Base-by-base conservation (phyloP, 768 basidiomycete genomes). In the Strobilomyces dryophilus region DNA sequence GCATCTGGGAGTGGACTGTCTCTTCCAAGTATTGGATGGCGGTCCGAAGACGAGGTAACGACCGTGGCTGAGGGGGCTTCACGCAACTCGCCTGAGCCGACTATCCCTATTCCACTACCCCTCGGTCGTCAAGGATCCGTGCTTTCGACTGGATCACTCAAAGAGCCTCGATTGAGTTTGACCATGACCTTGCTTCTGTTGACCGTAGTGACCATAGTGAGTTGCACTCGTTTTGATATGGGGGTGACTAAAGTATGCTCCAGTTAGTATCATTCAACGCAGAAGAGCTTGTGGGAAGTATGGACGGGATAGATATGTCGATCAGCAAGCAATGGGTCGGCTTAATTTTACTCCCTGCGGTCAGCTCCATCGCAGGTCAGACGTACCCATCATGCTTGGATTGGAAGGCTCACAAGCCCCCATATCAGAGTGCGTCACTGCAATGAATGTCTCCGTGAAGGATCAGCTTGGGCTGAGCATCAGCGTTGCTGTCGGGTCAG, bases 311-410 rank as follows among this genome's bases (percentile, higher is more conserved):
- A 49, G 85, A 87, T 1, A 71, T 63, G 18, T 75, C 75, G 4
- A 81, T 98, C 56, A 86, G 82, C 63, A 89, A 89, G 58, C 88
- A 93, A 66, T 98, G 92, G 85, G 78, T 95, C 52, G 93, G 85
- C 15, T 73, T 98, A 34, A 92, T 98, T 60, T 66, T 98, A 14
- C 78, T 98, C 10, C 95, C 95, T 4, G 84, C 86, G 17, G 87
- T 95, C 37, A 87, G 83, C 32, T 87, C 86, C 14, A 75, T 92
- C 32, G 87, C 90, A 64, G 89, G 89, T 87, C 43, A 40, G 71
- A 9, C 52, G 5, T 18, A 15, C 24, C 15, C 14, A 34, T 34
- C 44, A 3, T 39, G 18, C n/a, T 20, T 15, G 1, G 24, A 20
- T 41, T 42, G 39, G 29, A 44, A 44, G 14, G 5, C 8, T 52